Evolutionary conservation across 139 green algal genomes (phyloP).

Genomic region (Auxenochlorella pyrenoidosa): DNA sequence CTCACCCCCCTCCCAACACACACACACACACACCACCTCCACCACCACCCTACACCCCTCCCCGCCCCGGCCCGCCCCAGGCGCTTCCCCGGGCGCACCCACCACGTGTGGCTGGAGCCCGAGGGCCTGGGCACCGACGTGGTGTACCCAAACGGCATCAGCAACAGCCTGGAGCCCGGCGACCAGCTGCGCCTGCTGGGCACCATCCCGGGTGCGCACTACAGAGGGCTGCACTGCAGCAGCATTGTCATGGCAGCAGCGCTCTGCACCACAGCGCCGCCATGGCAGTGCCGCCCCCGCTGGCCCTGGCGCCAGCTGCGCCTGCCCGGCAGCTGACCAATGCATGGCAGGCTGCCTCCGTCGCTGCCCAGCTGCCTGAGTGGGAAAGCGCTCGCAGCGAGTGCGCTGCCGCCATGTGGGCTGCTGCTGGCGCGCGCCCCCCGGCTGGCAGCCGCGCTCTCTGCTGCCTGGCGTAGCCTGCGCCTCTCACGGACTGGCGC

Average conservation of each 20-base stretch:
- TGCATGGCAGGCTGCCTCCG: too few species aligned
- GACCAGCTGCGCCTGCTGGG: slow-evolving; percentile 58
- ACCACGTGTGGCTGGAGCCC: slow-evolving; percentile 75
- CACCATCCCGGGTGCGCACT: slow-evolving; percentile 49
- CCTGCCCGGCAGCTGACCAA: too few species aligned
- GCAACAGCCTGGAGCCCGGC: slow-evolving; percentile 58
- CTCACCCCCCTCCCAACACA: not conserved
- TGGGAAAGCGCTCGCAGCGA: not conserved
- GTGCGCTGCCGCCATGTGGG: too few species aligned
- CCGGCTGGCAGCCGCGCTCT: too few species aligned
- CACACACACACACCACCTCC: too few species aligned
- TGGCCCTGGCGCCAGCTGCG: too few species aligned
- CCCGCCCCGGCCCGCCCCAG: not conserved
- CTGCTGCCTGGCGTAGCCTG: not conserved
- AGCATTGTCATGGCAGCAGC: too few species aligned
- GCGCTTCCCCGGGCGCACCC: slow-evolving; percentile 63
- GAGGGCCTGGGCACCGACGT: slow-evolving; percentile 63
- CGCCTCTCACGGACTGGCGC: not conserved
- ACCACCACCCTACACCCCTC: not conserved
- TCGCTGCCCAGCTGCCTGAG: not conserved
- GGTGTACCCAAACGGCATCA: slow-evolving; percentile 71
- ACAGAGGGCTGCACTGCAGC: too few species aligned
- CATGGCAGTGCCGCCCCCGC: too few species aligned
- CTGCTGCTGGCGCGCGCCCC: too few species aligned
- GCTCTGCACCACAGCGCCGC: too few species aligned